Percentiles rank a stretch among this genome's conserved stretches.
Conservation (phyloP, 2,329 filamentous ascomycete genomes). For the Lecanosticta acicola region DNA sequence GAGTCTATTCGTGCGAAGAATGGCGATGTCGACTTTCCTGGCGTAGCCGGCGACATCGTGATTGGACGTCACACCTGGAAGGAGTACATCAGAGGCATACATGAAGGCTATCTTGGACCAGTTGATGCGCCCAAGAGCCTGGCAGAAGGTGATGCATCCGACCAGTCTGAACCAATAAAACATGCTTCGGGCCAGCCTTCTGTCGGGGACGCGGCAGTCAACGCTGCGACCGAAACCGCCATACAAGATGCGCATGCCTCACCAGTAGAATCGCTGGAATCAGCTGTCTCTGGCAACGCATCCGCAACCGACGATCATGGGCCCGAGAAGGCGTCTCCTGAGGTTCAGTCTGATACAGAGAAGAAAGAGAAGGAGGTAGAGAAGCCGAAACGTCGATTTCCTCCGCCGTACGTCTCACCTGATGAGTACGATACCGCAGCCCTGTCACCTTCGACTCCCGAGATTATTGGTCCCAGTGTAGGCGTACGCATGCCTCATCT, state of each 20-base stretch:
- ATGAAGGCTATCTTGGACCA: slow-evolving; percentile 94
- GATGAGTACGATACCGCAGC: slow-evolving; percentile 63
- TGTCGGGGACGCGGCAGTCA: slow-evolving; percentile 26
- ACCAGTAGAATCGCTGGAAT: background rate
- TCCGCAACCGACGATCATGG: slow-evolving; percentile 1
- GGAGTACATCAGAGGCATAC: slow-evolving; percentile 86
- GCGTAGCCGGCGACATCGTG: slow-evolving; percentile 75
- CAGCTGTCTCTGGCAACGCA: slow-evolving; percentile 9
- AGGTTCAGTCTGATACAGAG: slow-evolving; percentile 28
- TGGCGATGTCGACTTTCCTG: slow-evolving; percentile 65
- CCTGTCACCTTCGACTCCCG: slow-evolving; percentile 61
- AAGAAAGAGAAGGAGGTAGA: slow-evolving; percentile 33
- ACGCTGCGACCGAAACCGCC: slow-evolving; percentile 17
- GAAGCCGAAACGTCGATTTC: slow-evolving; percentile 53
- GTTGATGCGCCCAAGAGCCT: slow-evolving; percentile 54
- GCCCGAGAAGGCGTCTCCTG: slow-evolving; percentile 14
- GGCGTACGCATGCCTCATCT: slow-evolving; percentile 79
- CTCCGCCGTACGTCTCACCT: slow-evolving; percentile 67
- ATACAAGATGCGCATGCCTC: slow-evolving; percentile 3
- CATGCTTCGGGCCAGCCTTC: slow-evolving; percentile 22
- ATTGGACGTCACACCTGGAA: slow-evolving; percentile 94
- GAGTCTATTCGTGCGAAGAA: slow-evolving; percentile 59
- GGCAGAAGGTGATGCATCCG: slow-evolving; percentile 17
- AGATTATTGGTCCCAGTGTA: slow-evolving; percentile 65
- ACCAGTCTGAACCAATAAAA: slow-evolving; percentile 3